phyloP scores from a whole-genome alignment of 1,139 yeast species.

The Citeromyces hawaiiensis region DNA sequence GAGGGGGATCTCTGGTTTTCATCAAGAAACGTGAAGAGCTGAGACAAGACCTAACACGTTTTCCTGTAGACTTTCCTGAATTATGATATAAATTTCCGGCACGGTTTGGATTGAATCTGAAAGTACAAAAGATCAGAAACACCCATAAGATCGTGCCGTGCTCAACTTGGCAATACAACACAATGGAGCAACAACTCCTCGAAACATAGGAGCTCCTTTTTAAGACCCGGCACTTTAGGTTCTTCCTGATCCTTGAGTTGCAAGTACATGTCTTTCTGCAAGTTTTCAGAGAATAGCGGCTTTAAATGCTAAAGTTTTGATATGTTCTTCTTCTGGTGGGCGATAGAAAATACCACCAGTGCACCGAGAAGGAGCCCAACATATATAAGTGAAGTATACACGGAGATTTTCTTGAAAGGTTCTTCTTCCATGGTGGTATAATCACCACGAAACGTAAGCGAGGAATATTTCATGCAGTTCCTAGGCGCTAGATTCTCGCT shows the following conservation, averaged over 20 bases:
- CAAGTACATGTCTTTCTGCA: slow-evolving; percentile 49
- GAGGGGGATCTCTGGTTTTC: too few relatives aligned
- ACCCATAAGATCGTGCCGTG: background rate
- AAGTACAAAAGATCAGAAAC: too few relatives aligned
- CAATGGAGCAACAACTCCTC: slow-evolving; percentile 1
- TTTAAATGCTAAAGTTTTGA: slow-evolving; percentile 39
- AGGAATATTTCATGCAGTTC: too few relatives aligned
- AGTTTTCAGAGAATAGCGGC: slow-evolving; percentile 63
- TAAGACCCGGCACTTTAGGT: slow-evolving; percentile 30
- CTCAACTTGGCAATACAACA: slow-evolving; percentile 1
- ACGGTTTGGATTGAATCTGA: too few relatives aligned
- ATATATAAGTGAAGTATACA: slow-evolving; percentile 75
- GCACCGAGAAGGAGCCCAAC: slow-evolving; percentile 59
- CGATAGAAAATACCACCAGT: slow-evolving; percentile 60
- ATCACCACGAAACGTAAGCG: background rate
- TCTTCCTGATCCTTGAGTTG: slow-evolving; percentile 38
- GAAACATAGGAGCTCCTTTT: slow-evolving; percentile 4
- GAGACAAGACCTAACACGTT: too few relatives aligned
- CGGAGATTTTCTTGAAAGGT: slow-evolving; percentile 37
- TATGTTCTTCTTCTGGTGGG: slow-evolving; percentile 46
- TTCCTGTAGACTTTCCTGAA: too few relatives aligned
- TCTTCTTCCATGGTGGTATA: slow-evolving; percentile 4
- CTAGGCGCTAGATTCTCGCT: too few relatives aligned
- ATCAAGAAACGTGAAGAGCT: too few relatives aligned
- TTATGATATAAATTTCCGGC: too few relatives aligned